Base-by-base conservation (phyloP, 805 yeast species). In the Wickerhamiella bombiphila region DNA sequence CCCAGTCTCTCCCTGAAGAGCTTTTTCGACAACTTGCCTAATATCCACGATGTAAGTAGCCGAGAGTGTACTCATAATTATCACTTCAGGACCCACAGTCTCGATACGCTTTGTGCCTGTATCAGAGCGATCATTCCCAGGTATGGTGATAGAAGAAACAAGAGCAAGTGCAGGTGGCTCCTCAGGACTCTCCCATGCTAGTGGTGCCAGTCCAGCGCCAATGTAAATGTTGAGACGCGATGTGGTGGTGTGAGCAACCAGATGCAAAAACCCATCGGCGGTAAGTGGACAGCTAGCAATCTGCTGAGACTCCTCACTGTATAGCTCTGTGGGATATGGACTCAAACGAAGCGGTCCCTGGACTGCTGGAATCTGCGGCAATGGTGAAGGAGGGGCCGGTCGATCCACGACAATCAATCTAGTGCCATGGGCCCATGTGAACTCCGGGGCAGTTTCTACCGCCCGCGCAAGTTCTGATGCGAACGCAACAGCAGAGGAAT, bases 311-410 rank as follows among this genome's bases (percentile, higher is more conserved):
- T 61, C 60, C 24, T 60, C 66, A 3, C 58, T 60, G 50, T 77
- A 75, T 3, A 76, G 52, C 8, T 50, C 54, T 2, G 63, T 66
- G 1, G 80, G 79, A 44, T 63, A 76, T 3, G 80, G 79, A 22
- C 57, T 50, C 11, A 74, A 57, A 1, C 60, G 47, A 37, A 71
- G 59, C 2, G 82, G 79, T 2, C 82, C 82, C 48, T 69, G 74
- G 11, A 45, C 36, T 11, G 42, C 30, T 15, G 34, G 39, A n/a
- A n/a, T n/a, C n/a, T n/a, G n/a, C n/a, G n/a, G n/a, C n/a, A n/a
- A n/a, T 3, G 29, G n/a, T 15, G 38, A 19, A 24, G 35, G 30
- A 5, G 30, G 28, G 16, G 28, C 2, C 8, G 39, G 39, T 11
- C 47, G 37, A 18, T 29, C 24, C 14, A 46, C 13, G 0, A 34